Evolutionary conservation across 768 basidiomycete species (phyloP), one percentile per base, ranked within the genome.

Genomic region (Boletus edulis): DNA sequence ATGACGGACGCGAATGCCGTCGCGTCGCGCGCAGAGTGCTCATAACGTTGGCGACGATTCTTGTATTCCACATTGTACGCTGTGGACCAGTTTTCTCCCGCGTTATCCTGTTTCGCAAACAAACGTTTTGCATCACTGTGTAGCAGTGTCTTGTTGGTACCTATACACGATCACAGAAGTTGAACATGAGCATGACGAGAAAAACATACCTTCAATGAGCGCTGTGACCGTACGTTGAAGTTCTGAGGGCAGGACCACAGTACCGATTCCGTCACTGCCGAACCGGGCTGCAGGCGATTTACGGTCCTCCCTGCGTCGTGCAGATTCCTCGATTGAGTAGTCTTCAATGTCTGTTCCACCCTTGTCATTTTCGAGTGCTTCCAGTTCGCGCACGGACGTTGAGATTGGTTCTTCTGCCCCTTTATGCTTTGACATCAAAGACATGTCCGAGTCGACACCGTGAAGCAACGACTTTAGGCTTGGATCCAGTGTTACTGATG

Each of bases 1-100:
- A 86, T 88, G 46, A 94, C 79, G 13, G 89, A 85, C 14, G 88
- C 87, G 67, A 94, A 95, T 5, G 93, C 93, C 24, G 88, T 85
- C 22, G 86, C 91, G 59, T 94, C 89, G 27, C 87, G 79, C 51
- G 81, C 77, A 39, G 75, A 75, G 68, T 89, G 88, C 27, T 79
- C 79, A 53, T 70, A 70, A 35, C 79, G 77, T 63, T 89, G 86
- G 49, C 75, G 72, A 40, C 75, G 72, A 13, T 85, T 85, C 58
- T 80, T 83, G 68, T 91, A 90, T 55, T 72, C 74, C 10, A 75
- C 75, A 52, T 84, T 74, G 64, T 84, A 87, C 11, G 76, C 62
- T 17, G 79, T 60, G 45, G 79, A 75, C 89, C 89, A 91, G 29
- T 53, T 57, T 51, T 76, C 69, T 13, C 68, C 68, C 15, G 63